These are phyloP conservation scores for Solanum aculeatissimum DNA, from an alignment of 305 asterid species.

Conservation along the genomic window DNA sequence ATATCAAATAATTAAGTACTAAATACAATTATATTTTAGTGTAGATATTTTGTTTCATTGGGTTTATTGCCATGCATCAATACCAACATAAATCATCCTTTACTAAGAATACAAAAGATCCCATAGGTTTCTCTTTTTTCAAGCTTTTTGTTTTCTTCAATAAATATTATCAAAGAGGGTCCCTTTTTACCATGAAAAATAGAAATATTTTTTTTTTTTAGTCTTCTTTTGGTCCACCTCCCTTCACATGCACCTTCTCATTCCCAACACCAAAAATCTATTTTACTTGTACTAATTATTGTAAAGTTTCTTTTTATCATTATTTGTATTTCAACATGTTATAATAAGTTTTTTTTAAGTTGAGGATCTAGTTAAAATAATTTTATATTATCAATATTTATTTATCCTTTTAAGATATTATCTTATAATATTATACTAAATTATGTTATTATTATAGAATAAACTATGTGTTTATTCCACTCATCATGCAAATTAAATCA, in stretches of 20 bases:
- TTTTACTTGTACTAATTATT: not conserved
- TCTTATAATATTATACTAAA: no score
- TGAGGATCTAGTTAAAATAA: not conserved
- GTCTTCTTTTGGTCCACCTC: not conserved
- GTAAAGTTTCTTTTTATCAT: not conserved
- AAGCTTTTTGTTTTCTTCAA: not conserved
- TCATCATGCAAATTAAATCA: not conserved
- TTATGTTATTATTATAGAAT: no score
- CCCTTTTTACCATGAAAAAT: slow-evolving; percentile 10
- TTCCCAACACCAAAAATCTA: slow-evolving; percentile 4
- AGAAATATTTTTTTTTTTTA: not conserved
- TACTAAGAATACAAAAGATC: not conserved
- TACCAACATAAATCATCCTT: not conserved
- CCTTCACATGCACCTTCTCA: slow-evolving; percentile 8
- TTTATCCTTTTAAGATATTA: no score
- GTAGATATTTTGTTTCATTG: slow-evolving; percentile 5
- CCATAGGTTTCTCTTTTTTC: not conserved
- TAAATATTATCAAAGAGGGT: not conserved
- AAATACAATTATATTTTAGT: not conserved
- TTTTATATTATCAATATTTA: no score
- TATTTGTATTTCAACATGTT: not conserved
- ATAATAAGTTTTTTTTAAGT: not conserved
- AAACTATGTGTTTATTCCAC: no score
- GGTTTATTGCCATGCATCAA: slow-evolving; percentile 1
- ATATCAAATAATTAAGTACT: no score